Percentiles rank a stretch among this genome's conserved stretches.
These are phyloP conservation scores for Thinopyrum elongatum DNA, from an alignment of 176 grass and related monocot genomes.

Conservation along the genomic window DNA sequence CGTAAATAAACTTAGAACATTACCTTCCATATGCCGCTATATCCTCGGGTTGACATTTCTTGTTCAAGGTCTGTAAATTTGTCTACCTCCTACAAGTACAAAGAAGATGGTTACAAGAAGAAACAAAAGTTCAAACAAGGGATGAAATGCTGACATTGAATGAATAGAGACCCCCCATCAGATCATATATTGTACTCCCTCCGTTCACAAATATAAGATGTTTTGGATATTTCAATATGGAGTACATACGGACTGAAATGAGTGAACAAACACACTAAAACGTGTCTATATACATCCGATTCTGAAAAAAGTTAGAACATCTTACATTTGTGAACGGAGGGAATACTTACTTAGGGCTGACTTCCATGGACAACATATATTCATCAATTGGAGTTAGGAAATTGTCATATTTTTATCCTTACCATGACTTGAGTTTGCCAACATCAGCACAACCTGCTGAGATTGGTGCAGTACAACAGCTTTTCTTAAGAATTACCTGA, in stretches of 20 bases:
- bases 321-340: no score
- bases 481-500: conserved; percentile 59
- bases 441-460: conserved; percentile 3
- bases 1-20: neutral
- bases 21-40: conserved; percentile 86
- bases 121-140: neutral
- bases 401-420: neutral
- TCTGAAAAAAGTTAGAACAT: no score
- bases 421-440: conserved; percentile 1
- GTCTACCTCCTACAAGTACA: conserved; percentile 78
- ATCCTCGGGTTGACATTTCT: conserved; percentile 61
- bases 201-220: no score
- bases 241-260: no score
- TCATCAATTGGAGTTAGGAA: neutral
- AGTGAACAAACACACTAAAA: no score
- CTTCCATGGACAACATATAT: neutral
- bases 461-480: neutral
- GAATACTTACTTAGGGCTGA: neutral
- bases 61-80: conserved; percentile 80
- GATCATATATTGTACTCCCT: neutral
- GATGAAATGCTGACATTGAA: conserved; percentile 31
- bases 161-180: neutral
- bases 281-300: no score
- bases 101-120: conserved; percentile 4
- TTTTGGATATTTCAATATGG: no score